Base-by-base conservation (phyloP, 192 early-diverging fungal genomes). In the Linnemannia elongata region DNA sequence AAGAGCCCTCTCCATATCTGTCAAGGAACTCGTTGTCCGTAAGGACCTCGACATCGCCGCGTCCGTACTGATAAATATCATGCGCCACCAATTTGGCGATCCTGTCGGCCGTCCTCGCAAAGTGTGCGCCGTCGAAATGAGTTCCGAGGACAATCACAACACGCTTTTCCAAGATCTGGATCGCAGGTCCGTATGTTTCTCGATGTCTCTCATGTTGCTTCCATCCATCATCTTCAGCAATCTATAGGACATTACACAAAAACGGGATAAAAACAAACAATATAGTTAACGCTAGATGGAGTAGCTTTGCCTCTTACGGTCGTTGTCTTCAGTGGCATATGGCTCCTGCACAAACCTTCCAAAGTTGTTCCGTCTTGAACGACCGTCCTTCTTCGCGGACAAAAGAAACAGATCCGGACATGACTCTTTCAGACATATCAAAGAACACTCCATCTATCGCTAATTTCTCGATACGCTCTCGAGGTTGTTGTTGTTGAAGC, bases 141-240 rank as follows among this genome's bases (percentile, higher is more conserved):
- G 78, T 81, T 24, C 84, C 84, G 0, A 86, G 2, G 22, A 86
- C 72, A 42, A 86, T 41, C 8, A 86, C 69, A 3, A 81, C 69
- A 0, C 71, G 72, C 35, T 80, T 81, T 22, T 86, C 84, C 30
- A 86, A 39, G 30, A 86, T 18, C n/a, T 86, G 84, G 36, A 86
- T 86, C 17, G 91, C 90, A 10, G 95, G 95, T 10, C 95, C 95
- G 83, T 96, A 94, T 10, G 92, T 94, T 35, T 88, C 88, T 39
- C 89, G 89, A 82, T 94, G 87, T 20, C 93, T 84, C 79, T 95
- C 92, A 10, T 75, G 78, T 27, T 78, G 24, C 0, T 30, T 20
- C 90, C 88, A 90, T 55, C 52, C 70, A 1, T 82, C 22, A 18
- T 47, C 41, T 24, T 60, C 36, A 22, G 66, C 71, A 33, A 79